phyloP scores from a whole-genome alignment of 306 rosid genomes.

The Trifolium dubium region DNA sequence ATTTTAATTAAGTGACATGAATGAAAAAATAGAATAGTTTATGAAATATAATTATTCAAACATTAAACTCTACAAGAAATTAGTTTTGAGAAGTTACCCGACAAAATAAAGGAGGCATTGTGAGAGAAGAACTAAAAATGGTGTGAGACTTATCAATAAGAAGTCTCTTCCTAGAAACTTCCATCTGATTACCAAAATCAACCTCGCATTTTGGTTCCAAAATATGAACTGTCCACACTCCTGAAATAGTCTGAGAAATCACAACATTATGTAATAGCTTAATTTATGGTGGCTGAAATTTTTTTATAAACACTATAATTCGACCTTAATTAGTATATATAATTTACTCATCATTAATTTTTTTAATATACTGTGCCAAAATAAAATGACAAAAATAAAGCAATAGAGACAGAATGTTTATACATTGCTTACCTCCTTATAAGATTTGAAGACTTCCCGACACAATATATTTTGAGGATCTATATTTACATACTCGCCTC shows the following conservation, averaged over 20 bases:
- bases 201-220: slow-evolving; percentile 45
- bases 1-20: neutral
- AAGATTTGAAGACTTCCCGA: slow-evolving; percentile 17
- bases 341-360: too few relatives aligned
- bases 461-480: slow-evolving; percentile 46
- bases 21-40: too few relatives aligned
- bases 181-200: neutral
- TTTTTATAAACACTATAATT: too few relatives aligned
- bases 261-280: neutral
- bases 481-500: slow-evolving; percentile 40
- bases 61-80: neutral
- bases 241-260: slow-evolving; percentile 43
- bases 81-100: slow-evolving; percentile 37
- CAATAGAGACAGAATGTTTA: too few relatives aligned
- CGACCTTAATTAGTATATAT: too few relatives aligned
- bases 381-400: too few relatives aligned
- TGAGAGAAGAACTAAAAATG: slow-evolving; percentile 7
- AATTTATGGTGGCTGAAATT: too few relatives aligned
- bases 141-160: neutral
- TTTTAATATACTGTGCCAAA: too few relatives aligned
- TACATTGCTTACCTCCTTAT: slow-evolving; percentile 24
- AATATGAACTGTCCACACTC: slow-evolving; percentile 35
- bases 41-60: neutral
- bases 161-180: slow-evolving; percentile 26
- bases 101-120: slow-evolving; percentile 42